Conservation (phyloP, 192 early-diverging fungal species). For the Neocallimastix lanati region DNA sequence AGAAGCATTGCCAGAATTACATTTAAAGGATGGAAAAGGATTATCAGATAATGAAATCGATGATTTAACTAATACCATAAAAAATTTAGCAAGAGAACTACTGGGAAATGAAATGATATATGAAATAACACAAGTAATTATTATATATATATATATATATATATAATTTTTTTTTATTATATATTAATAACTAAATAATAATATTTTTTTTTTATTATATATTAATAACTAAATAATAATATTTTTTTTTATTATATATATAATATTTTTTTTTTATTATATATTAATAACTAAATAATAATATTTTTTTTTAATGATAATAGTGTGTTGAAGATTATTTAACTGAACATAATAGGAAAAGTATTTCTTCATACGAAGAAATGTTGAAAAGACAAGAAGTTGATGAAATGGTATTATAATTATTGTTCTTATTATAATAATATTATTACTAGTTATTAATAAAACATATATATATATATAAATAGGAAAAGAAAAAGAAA, state of each 20-base stretch:
- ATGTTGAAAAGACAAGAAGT: background rate
- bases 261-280: too few species aligned
- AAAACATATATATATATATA: too few species aligned
- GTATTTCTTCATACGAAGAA: background rate
- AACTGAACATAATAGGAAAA: background rate
- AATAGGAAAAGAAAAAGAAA: too few species aligned
- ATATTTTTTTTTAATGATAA: background rate
- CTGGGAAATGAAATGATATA: background rate
- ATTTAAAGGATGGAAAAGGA: background rate
- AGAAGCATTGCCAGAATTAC: background rate
- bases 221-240: too few species aligned
- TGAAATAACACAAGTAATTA: background rate
- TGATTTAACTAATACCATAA: background rate
- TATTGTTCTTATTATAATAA: too few species aligned
- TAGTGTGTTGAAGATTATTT: background rate
- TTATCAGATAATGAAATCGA: background rate
- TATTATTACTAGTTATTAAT: too few species aligned
- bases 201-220: too few species aligned
- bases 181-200: too few species aligned
- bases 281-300: too few species aligned
- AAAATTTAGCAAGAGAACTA: background rate
- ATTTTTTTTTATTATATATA: too few species aligned
- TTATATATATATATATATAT: background rate
- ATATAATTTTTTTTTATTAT: too few species aligned
- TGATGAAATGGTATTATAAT: background rate